Percentiles rank a stretch among this genome's conserved stretches.
Conservation (phyloP, 2,329 filamentous ascomycete species). For the Trichoderma semiorbis region DNA sequence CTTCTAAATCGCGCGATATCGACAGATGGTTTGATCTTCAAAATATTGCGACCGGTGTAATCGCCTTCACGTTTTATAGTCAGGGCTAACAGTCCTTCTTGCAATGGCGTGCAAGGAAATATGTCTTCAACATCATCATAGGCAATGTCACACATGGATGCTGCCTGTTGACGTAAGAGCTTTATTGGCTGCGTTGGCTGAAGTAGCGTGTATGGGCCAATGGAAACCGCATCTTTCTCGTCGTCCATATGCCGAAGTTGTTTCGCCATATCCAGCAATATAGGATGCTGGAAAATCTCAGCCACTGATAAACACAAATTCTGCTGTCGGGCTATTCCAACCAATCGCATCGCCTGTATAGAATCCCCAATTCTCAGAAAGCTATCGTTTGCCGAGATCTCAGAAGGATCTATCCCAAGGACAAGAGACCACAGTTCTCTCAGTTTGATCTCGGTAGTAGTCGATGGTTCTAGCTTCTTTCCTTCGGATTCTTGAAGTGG, state of each 20-base stretch:
- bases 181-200: background rate
- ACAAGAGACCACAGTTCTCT: conserved; percentile 8
- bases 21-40: background rate
- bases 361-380: conserved; percentile 9
- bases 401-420: background rate
- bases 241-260: background rate
- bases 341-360: conserved; percentile 14
- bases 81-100: conserved; percentile 1
- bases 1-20: background rate
- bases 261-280: conserved; percentile 5
- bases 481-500: background rate
- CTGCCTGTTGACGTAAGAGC: background rate
- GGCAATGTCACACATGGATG: background rate
- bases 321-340: conserved; percentile 9
- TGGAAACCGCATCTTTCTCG: background rate
- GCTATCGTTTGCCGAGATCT: conserved; percentile 8
- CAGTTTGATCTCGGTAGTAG: background rate
- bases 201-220: background rate
- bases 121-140: conserved; percentile 3
- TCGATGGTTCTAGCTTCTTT: background rate
- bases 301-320: background rate
- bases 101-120: conserved; percentile 7
- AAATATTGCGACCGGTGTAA: background rate
- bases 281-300: conserved; percentile 4
- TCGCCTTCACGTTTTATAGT: background rate